Conservation (phyloP, 78 protist genomes). For the Dictyostelium firmibasis region DNA sequence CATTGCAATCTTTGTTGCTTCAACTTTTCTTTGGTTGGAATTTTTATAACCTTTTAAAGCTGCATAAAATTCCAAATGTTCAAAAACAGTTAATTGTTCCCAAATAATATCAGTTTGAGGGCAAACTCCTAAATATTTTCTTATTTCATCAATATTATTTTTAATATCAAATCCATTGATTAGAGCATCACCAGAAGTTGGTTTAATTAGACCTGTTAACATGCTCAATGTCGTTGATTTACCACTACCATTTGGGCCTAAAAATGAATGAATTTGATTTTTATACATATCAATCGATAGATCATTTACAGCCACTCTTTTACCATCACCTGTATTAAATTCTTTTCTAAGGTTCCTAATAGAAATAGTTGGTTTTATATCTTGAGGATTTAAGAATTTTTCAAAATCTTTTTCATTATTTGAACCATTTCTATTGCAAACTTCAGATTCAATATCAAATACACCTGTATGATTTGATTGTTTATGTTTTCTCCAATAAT, state of each 20-base stretch:
- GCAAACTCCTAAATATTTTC: constrained; percentile 81
- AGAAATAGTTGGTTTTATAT: neutral
- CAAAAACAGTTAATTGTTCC: constrained; percentile 78
- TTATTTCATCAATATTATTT: constrained; percentile 19
- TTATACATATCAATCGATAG: neutral
- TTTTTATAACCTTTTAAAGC: constrained; percentile 73
- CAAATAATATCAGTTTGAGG: constrained; percentile 87
- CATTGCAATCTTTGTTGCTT: constrained; percentile 33
- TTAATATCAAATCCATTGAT: constrained; percentile 10
- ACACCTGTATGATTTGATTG: neutral
- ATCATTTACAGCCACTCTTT: neutral
- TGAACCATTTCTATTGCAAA: neutral
- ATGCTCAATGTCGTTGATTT: constrained; percentile 88
- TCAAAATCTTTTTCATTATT: neutral
- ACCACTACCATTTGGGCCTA: constrained; percentile 95
- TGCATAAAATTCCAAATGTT: constrained; percentile 78
- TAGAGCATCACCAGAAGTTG: constrained; percentile 71
- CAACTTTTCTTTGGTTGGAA: neutral
- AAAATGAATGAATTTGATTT: constrained; percentile 35
- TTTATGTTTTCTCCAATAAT: constrained; percentile 14
- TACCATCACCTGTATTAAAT: constrained; percentile 13
- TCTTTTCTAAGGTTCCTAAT: constrained; percentile 7
- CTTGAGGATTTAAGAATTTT: neutral
- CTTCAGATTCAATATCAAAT: neutral
- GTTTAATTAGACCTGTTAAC: constrained; percentile 82